A percentile compares a stretch with the other conserved stretches of the same genome.
These are phyloP conservation scores for Hymenoscyphus linearis DNA, from an alignment of 2,329 filamentous ascomycete genomes.

Conservation along the genomic window DNA sequence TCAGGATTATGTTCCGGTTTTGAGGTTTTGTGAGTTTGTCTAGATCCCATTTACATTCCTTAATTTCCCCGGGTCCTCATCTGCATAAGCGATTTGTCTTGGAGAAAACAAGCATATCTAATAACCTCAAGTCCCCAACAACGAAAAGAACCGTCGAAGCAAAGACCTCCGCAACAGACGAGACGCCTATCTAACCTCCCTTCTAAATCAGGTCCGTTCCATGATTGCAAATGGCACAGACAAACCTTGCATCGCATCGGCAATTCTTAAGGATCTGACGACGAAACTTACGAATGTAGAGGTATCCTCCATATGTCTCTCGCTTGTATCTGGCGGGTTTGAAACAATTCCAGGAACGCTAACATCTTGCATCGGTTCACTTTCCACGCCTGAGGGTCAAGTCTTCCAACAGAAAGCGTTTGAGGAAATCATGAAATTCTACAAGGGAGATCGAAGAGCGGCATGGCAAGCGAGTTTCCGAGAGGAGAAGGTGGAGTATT, in stretches of 20 bases:
- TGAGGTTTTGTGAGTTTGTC: constrained; percentile 37
- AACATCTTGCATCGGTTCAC: constrained; percentile 46
- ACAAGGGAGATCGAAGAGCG: constrained; percentile 38
- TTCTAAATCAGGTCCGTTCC: constrained; percentile 44
- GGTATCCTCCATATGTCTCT: constrained; percentile 48
- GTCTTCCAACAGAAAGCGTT: constrained; percentile 48
- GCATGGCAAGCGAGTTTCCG: constrained; percentile 42
- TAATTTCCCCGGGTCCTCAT: neutral
- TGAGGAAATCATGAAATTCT: constrained; percentile 44
- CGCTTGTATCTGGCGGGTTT: constrained; percentile 48
- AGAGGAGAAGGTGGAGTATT: constrained; percentile 44
- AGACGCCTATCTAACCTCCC: constrained; percentile 44
- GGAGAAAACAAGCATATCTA: neutral
- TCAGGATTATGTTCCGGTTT: constrained; percentile 47
- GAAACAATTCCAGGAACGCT: constrained; percentile 50
- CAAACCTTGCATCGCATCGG: constrained; percentile 49
- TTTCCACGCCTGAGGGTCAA: constrained; percentile 44
- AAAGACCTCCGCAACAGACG: constrained; percentile 43
- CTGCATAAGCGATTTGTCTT: neutral
- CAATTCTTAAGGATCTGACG: constrained; percentile 49
- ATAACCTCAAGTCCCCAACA: constrained; percentile 37
- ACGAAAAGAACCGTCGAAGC: constrained; percentile 43
- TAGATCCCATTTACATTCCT: neutral
- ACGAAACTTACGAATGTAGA: constrained; percentile 48
- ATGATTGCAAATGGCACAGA: constrained; percentile 48